Conservation (phyloP, 2,329 filamentous ascomycete species). For the Drechslera avenae region DNA sequence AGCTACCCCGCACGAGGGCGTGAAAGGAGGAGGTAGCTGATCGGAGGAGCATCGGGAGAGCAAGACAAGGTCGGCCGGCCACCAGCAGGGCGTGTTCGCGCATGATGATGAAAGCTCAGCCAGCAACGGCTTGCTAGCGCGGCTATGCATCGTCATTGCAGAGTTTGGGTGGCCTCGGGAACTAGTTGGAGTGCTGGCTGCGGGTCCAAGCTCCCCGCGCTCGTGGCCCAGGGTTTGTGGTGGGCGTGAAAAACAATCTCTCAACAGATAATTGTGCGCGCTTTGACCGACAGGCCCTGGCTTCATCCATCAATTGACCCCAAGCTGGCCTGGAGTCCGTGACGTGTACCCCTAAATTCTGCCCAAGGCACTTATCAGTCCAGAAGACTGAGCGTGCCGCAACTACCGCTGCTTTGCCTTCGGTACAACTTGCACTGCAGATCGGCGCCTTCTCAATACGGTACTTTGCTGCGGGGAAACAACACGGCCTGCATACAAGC, state of each 20-base stretch:
- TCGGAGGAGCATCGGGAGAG: no score
- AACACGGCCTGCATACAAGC: conserved; percentile 19
- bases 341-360: background rate
- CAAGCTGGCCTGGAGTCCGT: no score
- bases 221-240: conserved; percentile 12
- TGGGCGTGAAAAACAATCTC: conserved; percentile 23
- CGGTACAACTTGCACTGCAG: conserved; percentile 21
- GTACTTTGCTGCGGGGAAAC: conserved; percentile 37
- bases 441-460: conserved; percentile 31
- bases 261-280: conserved; percentile 18
- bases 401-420: conserved; percentile 28
- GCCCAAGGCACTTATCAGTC: background rate
- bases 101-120: conserved; percentile 6
- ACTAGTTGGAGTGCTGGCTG: conserved; percentile 6
- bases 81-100: conserved; percentile 2
- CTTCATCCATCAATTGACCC: background rate
- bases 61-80: no score
- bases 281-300: background rate
- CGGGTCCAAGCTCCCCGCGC: conserved; percentile 19
- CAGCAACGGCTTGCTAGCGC: conserved; percentile 12
- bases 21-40: no score
- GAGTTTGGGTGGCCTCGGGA: background rate
- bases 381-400: conserved; percentile 20
- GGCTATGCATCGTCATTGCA: conserved; percentile 8
- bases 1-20: no score